phyloP scores from a whole-genome alignment of 768 basidiomycete species.

The Collybia mongolica region DNA sequence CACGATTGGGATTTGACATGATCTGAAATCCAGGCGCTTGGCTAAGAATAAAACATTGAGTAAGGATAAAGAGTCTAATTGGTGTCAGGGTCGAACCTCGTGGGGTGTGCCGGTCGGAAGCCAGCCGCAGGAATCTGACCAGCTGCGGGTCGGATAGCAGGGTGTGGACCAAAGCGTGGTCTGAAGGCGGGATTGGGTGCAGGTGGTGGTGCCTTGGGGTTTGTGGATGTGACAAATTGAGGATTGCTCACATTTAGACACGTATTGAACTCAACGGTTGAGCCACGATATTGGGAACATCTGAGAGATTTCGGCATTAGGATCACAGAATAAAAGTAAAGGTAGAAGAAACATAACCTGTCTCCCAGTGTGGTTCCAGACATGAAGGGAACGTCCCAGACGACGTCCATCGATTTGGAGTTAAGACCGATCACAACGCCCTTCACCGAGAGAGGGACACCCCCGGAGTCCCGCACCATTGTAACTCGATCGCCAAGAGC shows the following conservation, averaged over 20 bases:
- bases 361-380: conserved; percentile 85
- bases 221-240: conserved; percentile 81
- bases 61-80: conserved; percentile 4
- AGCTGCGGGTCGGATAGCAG: conserved; percentile 51
- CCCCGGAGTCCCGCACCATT: conserved; percentile 94
- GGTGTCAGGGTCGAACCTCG: conserved; percentile 24
- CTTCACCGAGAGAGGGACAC: conserved; percentile 87
- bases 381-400: conserved; percentile 97
- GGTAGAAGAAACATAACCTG: conserved; percentile 48
- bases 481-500: conserved; percentile 89
- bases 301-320: conserved; percentile 33
- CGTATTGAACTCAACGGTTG: conserved; percentile 80
- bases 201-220: conserved; percentile 53
- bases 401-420: conserved; percentile 85
- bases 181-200: conserved; percentile 56
- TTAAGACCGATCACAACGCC: conserved; percentile 93
- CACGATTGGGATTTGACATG: conserved; percentile 75
- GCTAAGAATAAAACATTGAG: conserved; percentile 12
- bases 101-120: conserved; percentile 55
- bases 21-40: conserved; percentile 52
- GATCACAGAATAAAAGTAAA: no score
- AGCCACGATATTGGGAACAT: conserved; percentile 91
- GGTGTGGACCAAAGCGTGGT: conserved; percentile 67
- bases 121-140: conserved; percentile 59
- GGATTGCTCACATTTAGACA: conserved; percentile 87